Base-by-base conservation (phyloP, 768 basidiomycete genomes). In the Agrocybe praecox region DNA sequence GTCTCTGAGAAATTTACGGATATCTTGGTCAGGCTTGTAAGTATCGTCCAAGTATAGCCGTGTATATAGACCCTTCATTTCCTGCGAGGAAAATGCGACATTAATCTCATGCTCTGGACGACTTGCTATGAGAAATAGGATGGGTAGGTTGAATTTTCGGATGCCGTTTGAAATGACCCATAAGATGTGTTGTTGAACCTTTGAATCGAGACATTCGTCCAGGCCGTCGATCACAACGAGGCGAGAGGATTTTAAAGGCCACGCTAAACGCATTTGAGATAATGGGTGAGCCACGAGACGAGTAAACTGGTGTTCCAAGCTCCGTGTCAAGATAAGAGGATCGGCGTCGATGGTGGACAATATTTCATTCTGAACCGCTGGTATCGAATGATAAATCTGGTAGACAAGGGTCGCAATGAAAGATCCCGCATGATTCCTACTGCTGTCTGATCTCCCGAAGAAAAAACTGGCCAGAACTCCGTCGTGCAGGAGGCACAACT, bases 401-500 rank as follows among this genome's bases (percentile, higher is more conserved):
- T 63, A 68, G 1, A 67, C 69, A 24, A 76, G 52, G 0, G 74
- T 72, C 1, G 74, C 58, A 10, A 75, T 52, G 6, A 76, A 62
- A n/a, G 62, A 60, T 33, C 53, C 60, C 3, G 62, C 65, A 12
- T 62, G 61, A 1, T 63, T 65, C 11, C 70, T 60, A 22, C 60
- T 65, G 9, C 58, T 42, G 33, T 68, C 66, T 14, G 64, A 59
- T 19, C 68, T 57, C 0, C 68, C 72, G 62, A 75, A 74, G 58
- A 76, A 76, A 60, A 73, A 76, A 46, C 68, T 70, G 0, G 69
- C 72, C 23, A 68, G 69, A 10, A 74, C 61, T 23, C n/a, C 21
- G 23, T 33, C 43, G 56, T 40, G 52, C 26, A 29, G 26, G 26
- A 42, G 62, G 23, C 67, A 62, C 2, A 18, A 15, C 14, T 67